Evolutionary conservation across 192 early-diverging fungal genomes (phyloP).

Genomic region (Linnemannia elongata): DNA sequence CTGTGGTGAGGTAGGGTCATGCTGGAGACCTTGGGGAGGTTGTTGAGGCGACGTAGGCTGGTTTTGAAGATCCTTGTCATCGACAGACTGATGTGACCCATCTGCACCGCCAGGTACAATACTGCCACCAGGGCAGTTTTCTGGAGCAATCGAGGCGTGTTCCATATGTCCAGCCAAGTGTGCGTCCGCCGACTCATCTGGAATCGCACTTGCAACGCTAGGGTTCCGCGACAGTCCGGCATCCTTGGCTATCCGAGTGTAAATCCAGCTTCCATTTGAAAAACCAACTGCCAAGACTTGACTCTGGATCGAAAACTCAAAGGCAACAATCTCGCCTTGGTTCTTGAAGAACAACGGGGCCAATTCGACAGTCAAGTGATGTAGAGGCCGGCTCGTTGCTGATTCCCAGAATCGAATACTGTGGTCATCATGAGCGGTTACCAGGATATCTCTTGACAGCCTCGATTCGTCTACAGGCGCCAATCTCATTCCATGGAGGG

Average conservation of each 20-base stretch:
- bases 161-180: neutral
- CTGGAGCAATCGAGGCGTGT: neutral
- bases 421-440: constrained; percentile 57
- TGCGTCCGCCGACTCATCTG: constrained; percentile 4
- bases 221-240: constrained; percentile 20
- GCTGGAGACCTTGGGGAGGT: neutral
- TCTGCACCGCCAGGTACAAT: neutral
- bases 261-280: constrained; percentile 48
- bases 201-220: neutral
- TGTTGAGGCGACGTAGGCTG: neutral
- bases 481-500: constrained; percentile 56
- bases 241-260: constrained; percentile 10
- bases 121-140: neutral
- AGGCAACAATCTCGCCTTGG: constrained; percentile 29
- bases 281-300: constrained; percentile 54
- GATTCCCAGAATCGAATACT: constrained; percentile 64
- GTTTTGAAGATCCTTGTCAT: neutral
- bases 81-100: no score
- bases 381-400: constrained; percentile 59
- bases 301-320: constrained; percentile 49
- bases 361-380: constrained; percentile 52
- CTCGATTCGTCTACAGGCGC: constrained; percentile 48
- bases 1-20: neutral
- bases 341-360: constrained; percentile 35
- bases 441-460: constrained; percentile 58